These are phyloP conservation scores for Monosporascus sp. DNA, from an alignment of 2,329 filamentous ascomycete genomes.

Conservation along the genomic window DNA sequence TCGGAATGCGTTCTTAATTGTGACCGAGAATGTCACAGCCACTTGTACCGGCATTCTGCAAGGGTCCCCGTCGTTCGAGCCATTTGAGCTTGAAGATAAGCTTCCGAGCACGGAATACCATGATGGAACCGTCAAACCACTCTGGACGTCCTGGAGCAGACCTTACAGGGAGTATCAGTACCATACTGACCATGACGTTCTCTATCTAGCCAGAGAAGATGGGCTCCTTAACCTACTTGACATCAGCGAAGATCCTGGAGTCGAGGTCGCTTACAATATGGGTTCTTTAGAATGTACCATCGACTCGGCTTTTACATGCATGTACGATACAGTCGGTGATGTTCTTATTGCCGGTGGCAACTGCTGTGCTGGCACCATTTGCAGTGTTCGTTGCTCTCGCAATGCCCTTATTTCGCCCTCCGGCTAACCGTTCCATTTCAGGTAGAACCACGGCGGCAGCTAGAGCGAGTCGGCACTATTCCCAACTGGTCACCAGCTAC, in stretches of 20 bases:
- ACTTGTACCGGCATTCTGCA: conserved; percentile 51
- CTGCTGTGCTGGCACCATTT: conserved; percentile 71
- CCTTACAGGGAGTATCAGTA: conserved; percentile 63
- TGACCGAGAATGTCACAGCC: conserved; percentile 56
- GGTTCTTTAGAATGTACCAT: conserved; percentile 69
- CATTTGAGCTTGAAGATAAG: conserved; percentile 33
- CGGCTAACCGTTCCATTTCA: conserved; percentile 21
- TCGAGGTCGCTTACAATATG: conserved; percentile 52
- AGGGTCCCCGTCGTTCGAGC: conserved; percentile 43
- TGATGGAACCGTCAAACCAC: conserved; percentile 43
- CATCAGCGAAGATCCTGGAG: conserved; percentile 52
- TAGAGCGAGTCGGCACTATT: conserved; percentile 53
- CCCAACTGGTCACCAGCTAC: conserved; percentile 58
- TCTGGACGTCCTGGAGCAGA: conserved; percentile 83
- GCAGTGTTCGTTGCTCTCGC: conserved; percentile 48
- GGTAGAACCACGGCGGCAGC: conserved; percentile 50
- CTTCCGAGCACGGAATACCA: conserved; percentile 39
- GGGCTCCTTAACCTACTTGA: conserved; percentile 72
- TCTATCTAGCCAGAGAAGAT: conserved; percentile 86
- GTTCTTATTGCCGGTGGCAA: conserved; percentile 76
- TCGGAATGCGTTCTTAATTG: conserved; percentile 63
- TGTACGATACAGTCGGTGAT: conserved; percentile 65
- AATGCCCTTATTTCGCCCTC: not conserved
- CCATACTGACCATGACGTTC: conserved; percentile 62
- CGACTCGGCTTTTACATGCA: conserved; percentile 73